A percentile compares a stretch with the other conserved stretches of the same genome.
These are phyloP conservation scores for Candolleomyces aberdarensis DNA, from an alignment of 768 basidiomycete genomes.

Conservation along the genomic window DNA sequence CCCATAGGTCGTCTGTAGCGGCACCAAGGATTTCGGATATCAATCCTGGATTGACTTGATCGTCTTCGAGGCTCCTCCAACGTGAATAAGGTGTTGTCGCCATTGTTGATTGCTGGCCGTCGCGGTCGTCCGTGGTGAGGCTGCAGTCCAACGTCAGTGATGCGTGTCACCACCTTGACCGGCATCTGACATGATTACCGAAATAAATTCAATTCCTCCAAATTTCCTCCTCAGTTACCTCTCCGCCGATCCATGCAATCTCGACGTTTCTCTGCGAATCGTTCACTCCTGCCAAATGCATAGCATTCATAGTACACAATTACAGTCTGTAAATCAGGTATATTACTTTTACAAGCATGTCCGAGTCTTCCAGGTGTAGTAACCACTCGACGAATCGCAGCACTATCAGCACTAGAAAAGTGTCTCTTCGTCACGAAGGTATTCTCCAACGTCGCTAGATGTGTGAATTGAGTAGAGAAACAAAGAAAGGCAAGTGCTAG, in stretches of 20 bases:
- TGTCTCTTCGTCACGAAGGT: conserved; percentile 95
- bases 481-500: conserved; percentile 7
- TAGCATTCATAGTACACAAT: conserved; percentile 5
- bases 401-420: conserved; percentile 64
- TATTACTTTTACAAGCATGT: background rate
- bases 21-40: conserved; percentile 46
- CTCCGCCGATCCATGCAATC: background rate
- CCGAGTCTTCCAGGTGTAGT: too few species aligned
- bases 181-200: conserved; percentile 1
- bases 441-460: conserved; percentile 94
- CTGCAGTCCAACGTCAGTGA: conserved; percentile 6
- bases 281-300: background rate
- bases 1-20: conserved; percentile 72
- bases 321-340: background rate
- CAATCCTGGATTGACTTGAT: conserved; percentile 50
- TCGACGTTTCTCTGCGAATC: background rate
- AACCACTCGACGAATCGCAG: too few species aligned
- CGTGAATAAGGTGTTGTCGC: conserved; percentile 35
- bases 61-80: conserved; percentile 59
- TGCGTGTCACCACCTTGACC: conserved; percentile 9
- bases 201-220: background rate
- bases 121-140: conserved; percentile 2
- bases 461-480: background rate
- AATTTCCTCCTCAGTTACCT: background rate
- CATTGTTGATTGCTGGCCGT: conserved; percentile 22